Evolutionary conservation across 140 eudicot species (phyloP), one percentile per base, ranked within the genome.

Genomic region (Erigeron philadelphicus): DNA sequence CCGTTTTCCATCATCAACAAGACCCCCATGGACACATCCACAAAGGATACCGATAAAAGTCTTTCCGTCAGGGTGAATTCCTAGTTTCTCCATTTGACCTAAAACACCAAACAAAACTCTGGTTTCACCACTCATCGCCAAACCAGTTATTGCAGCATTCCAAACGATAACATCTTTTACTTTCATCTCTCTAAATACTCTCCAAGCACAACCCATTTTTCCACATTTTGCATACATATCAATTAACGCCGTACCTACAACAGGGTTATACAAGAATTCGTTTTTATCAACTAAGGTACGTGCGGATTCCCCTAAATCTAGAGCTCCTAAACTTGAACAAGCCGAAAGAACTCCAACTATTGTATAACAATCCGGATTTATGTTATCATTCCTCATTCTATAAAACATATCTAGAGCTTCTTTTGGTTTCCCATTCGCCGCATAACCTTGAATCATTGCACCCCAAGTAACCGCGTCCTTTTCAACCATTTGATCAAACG

Each of bases 181-280:
- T 35, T 62, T 83, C 90, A 87, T 90, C 19, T 43, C 83, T 64
- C 66, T 78, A 73, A 90, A 90, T 40, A 90, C 65, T 12, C 57
- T 78, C 87, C 86, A 90, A 40, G 95, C 95, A 9, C 61, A 38
- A 42, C 7, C 64, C 57, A 85, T 76, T 71, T 81, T 70, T 9
- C 97, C 95, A 76, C 95, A 90, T 85, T 87, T 90, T 50, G 95
- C 84, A 64, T 90, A 90, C 97, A 87, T 86, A 80, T 87, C 95
- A 44, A 90, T 84, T 21, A 90, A 46, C 6, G 97, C 72, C 16
- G 90, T 90, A 35, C 97, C 95, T 62, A 84, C 70, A 55, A 90
- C 78, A 42, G 89, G 87, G 76, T 90, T 90, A n/a, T 80, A 63
- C 43, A 85, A 62, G 35, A 87, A 81, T 58, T 82, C 83, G 19